A percentile compares a stretch with the other conserved stretches of the same genome.
Conservation (phyloP, 208 protist genomes). For the Crithidia bombi region DNA sequence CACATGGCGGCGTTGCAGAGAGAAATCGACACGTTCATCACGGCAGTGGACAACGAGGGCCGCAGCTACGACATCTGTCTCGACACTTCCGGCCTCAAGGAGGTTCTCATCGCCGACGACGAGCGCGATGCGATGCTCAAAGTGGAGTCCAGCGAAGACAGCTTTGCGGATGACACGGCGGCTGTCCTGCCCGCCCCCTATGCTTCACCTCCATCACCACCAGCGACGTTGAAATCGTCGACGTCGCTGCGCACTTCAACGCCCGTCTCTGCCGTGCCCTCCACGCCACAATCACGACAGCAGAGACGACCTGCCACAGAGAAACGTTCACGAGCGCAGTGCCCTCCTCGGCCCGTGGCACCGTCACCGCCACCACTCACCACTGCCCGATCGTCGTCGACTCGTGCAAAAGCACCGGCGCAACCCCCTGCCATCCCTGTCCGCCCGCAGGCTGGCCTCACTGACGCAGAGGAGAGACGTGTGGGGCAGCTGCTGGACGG, state of each 20-base stretch:
- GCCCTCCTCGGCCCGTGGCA: no score
- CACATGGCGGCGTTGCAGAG: conserved; percentile 51
- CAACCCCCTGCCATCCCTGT: conserved; percentile 14
- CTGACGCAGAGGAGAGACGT: conserved; percentile 45
- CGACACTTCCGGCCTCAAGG: conserved; percentile 44
- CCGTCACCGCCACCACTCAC: not conserved
- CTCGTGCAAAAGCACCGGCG: not conserved
- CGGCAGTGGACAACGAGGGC: conserved; percentile 81
- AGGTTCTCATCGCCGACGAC: conserved; percentile 65
- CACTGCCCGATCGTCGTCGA: not conserved
- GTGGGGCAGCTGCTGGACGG: conserved; percentile 46
- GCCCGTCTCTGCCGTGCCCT: not conserved
- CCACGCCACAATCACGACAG: not conserved
- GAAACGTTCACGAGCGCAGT: conserved; percentile 6
- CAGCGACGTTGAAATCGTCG: no score
- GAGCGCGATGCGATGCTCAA: conserved; percentile 1
- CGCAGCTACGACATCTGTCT: conserved; percentile 69
- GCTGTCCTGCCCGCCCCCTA: not conserved
- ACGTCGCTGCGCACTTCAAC: not conserved
- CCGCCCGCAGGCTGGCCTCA: conserved; percentile 21
- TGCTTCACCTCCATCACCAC: not conserved
- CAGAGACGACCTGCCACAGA: not conserved
- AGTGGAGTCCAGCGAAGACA: conserved; percentile 12
- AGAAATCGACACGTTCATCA: conserved; percentile 84
- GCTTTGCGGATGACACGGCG: not conserved